Conservation (phyloP, 495 filamentous ascomycete species). For the Neurospora cerealis region DNA sequence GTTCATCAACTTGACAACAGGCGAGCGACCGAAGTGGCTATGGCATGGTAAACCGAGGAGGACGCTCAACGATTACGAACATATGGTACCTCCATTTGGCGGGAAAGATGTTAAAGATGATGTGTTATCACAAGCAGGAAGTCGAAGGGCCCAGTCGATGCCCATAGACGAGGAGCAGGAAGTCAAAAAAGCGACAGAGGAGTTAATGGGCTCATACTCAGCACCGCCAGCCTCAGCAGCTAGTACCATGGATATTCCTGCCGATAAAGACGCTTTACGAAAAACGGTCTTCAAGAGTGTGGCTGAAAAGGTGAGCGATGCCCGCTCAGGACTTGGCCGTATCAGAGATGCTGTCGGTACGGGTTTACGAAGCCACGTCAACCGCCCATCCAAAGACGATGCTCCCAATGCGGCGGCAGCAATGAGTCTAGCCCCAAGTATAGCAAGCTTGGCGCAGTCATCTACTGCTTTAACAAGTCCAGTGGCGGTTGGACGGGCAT, state of each 20-base stretch:
- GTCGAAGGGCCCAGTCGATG: constrained; percentile 38
- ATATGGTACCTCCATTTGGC: constrained; percentile 50
- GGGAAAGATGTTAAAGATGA: constrained; percentile 40
- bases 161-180: constrained; percentile 39
- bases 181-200: constrained; percentile 27
- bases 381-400: constrained; percentile 39
- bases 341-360: constrained; percentile 76
- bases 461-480: constrained; percentile 27
- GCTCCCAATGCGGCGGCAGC: constrained; percentile 17
- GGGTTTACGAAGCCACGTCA: constrained; percentile 37
- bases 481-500: constrained; percentile 30
- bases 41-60: constrained; percentile 78
- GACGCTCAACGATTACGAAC: constrained; percentile 37
- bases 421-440: constrained; percentile 18
- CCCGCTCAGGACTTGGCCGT: constrained; percentile 68
- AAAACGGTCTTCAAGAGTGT: constrained; percentile 69
- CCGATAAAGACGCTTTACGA: constrained; percentile 58
- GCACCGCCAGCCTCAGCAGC: constrained; percentile 27
- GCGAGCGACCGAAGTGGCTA: constrained; percentile 80
- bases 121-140: constrained; percentile 25
- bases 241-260: constrained; percentile 24
- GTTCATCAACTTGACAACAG: constrained; percentile 65
- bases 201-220: constrained; percentile 25
- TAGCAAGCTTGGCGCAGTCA: constrained; percentile 27
- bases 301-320: constrained; percentile 70